Conservation (phyloP, 2,329 filamentous ascomycete species). For the Cladorrhinum sp. region DNA sequence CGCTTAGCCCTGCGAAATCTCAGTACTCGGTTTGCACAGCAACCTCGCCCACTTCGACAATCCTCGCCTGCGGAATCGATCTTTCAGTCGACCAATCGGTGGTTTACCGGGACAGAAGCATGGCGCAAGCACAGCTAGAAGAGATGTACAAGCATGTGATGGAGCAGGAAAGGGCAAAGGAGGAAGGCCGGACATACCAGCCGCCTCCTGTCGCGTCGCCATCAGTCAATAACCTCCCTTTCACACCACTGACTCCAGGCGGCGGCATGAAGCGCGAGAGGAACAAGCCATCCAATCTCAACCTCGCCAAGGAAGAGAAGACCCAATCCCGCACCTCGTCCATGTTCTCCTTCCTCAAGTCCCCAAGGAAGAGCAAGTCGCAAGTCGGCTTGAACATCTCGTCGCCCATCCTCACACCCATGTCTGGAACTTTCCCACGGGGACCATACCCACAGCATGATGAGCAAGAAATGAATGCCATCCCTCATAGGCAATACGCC, state of each 20-base stretch:
- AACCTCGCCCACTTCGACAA: conserved; percentile 46
- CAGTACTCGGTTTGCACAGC: conserved; percentile 28
- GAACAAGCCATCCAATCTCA: conserved; percentile 49
- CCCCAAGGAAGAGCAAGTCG: conserved; percentile 52
- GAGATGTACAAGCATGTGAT: conserved; percentile 88
- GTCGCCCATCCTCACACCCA: conserved; percentile 63
- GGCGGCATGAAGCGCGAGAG: conserved; percentile 41
- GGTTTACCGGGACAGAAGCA: conserved; percentile 68
- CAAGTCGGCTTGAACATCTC: conserved; percentile 56
- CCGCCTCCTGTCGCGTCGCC: conserved; percentile 38
- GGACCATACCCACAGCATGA: conserved; percentile 55
- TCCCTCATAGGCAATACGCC: conserved; percentile 57
- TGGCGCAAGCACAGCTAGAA: conserved; percentile 80
- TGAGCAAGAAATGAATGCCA: conserved; percentile 54
- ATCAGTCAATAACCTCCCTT: conserved; percentile 24
- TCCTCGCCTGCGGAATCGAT: conserved; percentile 57
- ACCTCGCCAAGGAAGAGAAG: conserved; percentile 49
- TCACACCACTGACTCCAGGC: conserved; percentile 14
- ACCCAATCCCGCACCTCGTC: conserved; percentile 57
- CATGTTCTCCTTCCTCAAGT: conserved; percentile 59
- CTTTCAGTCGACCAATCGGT: conserved; percentile 73
- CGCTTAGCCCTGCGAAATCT: conserved; percentile 31
- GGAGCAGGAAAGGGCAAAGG: conserved; percentile 75
- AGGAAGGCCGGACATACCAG: conserved; percentile 51
- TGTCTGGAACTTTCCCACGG: conserved; percentile 58